A percentile compares a stretch with the other conserved stretches of the same genome.
phyloP scores from a whole-genome alignment of 2,329 filamentous ascomycete genomes.

The Furcasterigmium sp. region DNA sequence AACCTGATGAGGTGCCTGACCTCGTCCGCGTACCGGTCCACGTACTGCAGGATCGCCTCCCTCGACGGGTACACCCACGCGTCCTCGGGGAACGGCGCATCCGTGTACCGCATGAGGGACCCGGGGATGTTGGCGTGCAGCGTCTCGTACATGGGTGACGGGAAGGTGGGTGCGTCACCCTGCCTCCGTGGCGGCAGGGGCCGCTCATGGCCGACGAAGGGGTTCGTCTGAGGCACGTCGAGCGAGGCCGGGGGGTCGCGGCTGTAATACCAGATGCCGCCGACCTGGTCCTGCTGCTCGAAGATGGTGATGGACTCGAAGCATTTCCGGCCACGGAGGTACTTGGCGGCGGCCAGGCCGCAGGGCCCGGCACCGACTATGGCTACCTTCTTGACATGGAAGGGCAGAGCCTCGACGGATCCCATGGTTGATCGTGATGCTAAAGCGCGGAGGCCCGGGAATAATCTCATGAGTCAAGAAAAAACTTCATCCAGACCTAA shows the following conservation, averaged over 20 bases:
- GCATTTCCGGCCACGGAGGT: slow-evolving; percentile 61
- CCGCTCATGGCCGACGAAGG: slow-evolving; percentile 56
- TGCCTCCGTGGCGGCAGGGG: slow-evolving; percentile 43
- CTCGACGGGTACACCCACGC: slow-evolving; percentile 71
- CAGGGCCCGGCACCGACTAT: slow-evolving; percentile 79
- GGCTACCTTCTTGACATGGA: slow-evolving; percentile 58
- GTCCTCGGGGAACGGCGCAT: slow-evolving; percentile 58
- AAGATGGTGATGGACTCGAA: slow-evolving; percentile 72
- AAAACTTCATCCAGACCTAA: too few species aligned
- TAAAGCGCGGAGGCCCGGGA: not conserved
- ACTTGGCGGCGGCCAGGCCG: slow-evolving; percentile 76
- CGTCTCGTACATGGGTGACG: slow-evolving; percentile 78
- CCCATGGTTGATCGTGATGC: slow-evolving; percentile 14
- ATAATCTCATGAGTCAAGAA: not conserved
- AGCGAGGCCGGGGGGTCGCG: slow-evolving; percentile 38
- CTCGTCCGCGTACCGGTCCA: slow-evolving; percentile 65
- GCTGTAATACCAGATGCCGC: slow-evolving; percentile 84
- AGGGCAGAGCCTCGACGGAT: slow-evolving; percentile 19
- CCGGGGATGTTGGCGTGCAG: slow-evolving; percentile 86
- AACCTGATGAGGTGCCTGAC: slow-evolving; percentile 65
- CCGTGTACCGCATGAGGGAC: slow-evolving; percentile 73
- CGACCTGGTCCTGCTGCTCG: slow-evolving; percentile 72
- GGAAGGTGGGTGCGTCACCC: slow-evolving; percentile 51
- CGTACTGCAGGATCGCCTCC: slow-evolving; percentile 65
- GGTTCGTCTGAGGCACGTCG: slow-evolving; percentile 64